phyloP scores from a whole-genome alignment of 2,329 filamentous ascomycete genomes.

The Sordariomycetes sp. region DNA sequence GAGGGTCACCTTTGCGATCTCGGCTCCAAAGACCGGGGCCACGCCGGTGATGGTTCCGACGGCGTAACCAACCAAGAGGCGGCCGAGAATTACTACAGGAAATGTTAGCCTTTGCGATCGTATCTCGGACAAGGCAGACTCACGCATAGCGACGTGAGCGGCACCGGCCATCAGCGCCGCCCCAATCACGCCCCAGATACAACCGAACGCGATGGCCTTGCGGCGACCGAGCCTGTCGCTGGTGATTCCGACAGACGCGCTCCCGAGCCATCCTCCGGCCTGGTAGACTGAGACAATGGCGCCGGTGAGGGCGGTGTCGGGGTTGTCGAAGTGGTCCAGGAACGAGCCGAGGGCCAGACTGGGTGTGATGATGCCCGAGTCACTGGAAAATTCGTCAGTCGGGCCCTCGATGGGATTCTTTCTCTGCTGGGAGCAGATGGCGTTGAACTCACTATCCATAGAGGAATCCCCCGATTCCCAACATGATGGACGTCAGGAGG shows the following conservation, averaged over 20 bases:
- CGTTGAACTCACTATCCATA: conserved; percentile 22
- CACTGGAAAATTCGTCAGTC: conserved; percentile 12
- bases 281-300: conserved; percentile 29
- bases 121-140: conserved; percentile 7
- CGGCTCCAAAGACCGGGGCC: conserved; percentile 26
- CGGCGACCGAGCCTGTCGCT: conserved; percentile 24
- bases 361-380: conserved; percentile 29
- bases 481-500: conserved; percentile 24
- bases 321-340: conserved; percentile 21
- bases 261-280: conserved; percentile 28
- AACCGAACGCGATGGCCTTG: conserved; percentile 27
- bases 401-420: not conserved
- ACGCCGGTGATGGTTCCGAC: conserved; percentile 29
- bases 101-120: not conserved
- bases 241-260: conserved; percentile 25
- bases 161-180: conserved; percentile 28
- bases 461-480: conserved; percentile 27
- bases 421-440: not conserved
- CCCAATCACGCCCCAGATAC: conserved; percentile 25
- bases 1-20: conserved; percentile 24
- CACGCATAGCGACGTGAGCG: conserved; percentile 27
- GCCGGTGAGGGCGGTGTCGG: conserved; percentile 21
- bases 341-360: conserved; percentile 25
- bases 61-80: conserved; percentile 24
- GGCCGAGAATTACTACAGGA: conserved; percentile 22